Conservation (phyloP, 805 yeast species). For the Cyberlindnera petersonii region DNA sequence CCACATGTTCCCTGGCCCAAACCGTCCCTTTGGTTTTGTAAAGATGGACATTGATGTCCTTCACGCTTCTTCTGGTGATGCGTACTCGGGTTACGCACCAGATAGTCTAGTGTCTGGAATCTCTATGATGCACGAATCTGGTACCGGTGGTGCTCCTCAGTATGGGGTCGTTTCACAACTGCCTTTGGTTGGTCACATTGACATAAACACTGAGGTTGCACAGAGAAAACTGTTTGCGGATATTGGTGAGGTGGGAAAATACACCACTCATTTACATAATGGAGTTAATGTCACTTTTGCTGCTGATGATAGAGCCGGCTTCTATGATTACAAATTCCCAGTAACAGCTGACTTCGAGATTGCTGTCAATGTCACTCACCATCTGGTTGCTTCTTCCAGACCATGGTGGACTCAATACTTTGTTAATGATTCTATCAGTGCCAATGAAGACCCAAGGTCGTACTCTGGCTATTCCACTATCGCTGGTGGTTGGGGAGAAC, state of each 20-base stretch:
- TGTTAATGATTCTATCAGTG: slow-evolving; percentile 26
- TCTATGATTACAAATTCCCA: slow-evolving; percentile 28
- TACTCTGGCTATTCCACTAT: slow-evolving; percentile 29
- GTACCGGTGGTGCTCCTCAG: slow-evolving; percentile 39
- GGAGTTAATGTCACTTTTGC: slow-evolving; percentile 29
- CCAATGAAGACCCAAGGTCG: slow-evolving; percentile 12
- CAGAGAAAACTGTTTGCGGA: slow-evolving; percentile 16
- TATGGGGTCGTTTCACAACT: slow-evolving; percentile 34
- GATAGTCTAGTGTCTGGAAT: slow-evolving; percentile 32
- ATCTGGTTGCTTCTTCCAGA: slow-evolving; percentile 27
- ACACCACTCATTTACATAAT: slow-evolving; percentile 23
- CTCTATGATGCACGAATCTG: slow-evolving; percentile 37
- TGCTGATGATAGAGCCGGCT: slow-evolving; percentile 29
- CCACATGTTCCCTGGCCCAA: slow-evolving; percentile 34
- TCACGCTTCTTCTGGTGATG: slow-evolving; percentile 26
- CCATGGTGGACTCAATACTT: slow-evolving; percentile 34
- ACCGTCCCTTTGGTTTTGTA: slow-evolving; percentile 37
- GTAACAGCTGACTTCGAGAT: slow-evolving; percentile 16
- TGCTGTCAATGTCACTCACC: slow-evolving; percentile 31
- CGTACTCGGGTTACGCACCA: slow-evolving; percentile 34
- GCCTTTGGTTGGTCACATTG: slow-evolving; percentile 24
- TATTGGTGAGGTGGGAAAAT: slow-evolving; percentile 27
- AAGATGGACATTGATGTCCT: slow-evolving; percentile 34
- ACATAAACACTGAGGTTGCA: slow-evolving; percentile 1
- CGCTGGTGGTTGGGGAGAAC: slow-evolving; percentile 34